Percentiles rank a stretch among this genome's conserved stretches.
Conservation (phyloP, 2,329 filamentous ascomycete genomes). For the Ascochyta clinopodiicola region DNA sequence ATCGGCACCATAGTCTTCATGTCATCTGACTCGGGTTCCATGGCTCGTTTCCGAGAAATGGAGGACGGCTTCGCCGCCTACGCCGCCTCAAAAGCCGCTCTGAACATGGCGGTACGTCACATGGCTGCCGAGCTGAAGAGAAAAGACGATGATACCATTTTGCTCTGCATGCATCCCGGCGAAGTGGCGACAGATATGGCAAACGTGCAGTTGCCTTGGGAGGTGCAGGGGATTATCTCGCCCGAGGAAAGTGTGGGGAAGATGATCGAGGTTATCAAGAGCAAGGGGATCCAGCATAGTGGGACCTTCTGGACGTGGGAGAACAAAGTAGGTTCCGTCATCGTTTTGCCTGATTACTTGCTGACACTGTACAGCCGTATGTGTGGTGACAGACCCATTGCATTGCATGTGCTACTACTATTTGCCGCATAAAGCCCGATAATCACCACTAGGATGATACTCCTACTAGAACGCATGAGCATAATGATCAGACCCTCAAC, state of each 20-base stretch:
- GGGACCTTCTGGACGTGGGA: conserved; percentile 66
- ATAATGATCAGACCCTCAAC: conserved; percentile 2
- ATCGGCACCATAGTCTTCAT: conserved; percentile 62
- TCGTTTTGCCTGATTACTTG: background rate
- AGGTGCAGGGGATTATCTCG: conserved; percentile 60
- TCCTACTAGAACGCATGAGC: conserved; percentile 21
- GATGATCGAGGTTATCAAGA: conserved; percentile 60
- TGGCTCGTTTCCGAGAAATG: conserved; percentile 58
- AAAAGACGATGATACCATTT: conserved; percentile 56
- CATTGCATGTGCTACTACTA: conserved; percentile 1
- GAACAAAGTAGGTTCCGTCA: conserved; percentile 51
- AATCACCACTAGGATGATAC: conserved; percentile 22
- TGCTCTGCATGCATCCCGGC: conserved; percentile 64
- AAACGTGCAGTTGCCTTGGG: conserved; percentile 59
- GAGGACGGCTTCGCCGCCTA: conserved; percentile 67
- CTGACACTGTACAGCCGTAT: conserved; percentile 34
- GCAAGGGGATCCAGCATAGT: conserved; percentile 56
- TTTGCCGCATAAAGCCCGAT: conserved; percentile 1
- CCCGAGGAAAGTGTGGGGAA: conserved; percentile 57
- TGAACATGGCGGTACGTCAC: conserved; percentile 64
- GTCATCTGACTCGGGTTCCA: conserved; percentile 63
- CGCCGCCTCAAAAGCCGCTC: conserved; percentile 62
- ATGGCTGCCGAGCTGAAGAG: conserved; percentile 63
- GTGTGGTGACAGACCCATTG: conserved; percentile 30
- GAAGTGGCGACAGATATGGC: conserved; percentile 65